Base-by-base conservation (phyloP, 2,329 filamentous ascomycete genomes). In the Colletotrichum sublineola region DNA sequence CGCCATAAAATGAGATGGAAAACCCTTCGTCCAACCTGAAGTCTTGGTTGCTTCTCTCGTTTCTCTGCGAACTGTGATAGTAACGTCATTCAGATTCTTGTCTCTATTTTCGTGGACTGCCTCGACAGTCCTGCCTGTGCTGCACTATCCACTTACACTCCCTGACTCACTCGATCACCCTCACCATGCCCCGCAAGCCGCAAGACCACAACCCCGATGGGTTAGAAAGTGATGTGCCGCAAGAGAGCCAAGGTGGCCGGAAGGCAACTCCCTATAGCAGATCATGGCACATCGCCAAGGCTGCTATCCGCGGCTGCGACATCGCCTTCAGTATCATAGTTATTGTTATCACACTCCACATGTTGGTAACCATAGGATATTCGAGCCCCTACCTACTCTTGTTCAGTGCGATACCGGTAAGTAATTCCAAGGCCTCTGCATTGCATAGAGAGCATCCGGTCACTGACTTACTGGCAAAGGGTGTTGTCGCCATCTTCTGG, bases 401-500 rank as follows among this genome's bases (percentile, higher is more conserved):
- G 20, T 40, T 70, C 53, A 63, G 52, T 31, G 40, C 50, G 5
- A 52, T 69, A 12, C 57, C 61, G 9, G 73, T 74, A 9, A 56
- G 73, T 36, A 15, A 12, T n/a, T 18, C 9, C 46, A 15, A n/a
- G 15, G 20, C 12, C n/a, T n/a, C 0, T 2, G n/a, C 15, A 15
- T 46, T 38, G 9, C 6, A 31, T 6, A 42, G n/a, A 18, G 55
- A 6, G 14, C 12, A n/a, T 48, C 24, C 14, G 20, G 24, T 44
- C 38, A 44, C 46, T 63, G 33, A 57, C 61, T 36, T 42, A 70
- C 58, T 50, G 18, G 7, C 12, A 15, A 58, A 86, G 84, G 80
- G 81, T 29, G 75, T 77, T 1, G 79, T 81, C 12, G 52, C 84
- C 8, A 2, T 84, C 52, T 31, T 48, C 18, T 85, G 84, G 81